Evolutionary conservation across 306 rosid genomes (phyloP), one percentile per base, ranked within the genome.

Genomic region (Rosa multiflora): DNA sequence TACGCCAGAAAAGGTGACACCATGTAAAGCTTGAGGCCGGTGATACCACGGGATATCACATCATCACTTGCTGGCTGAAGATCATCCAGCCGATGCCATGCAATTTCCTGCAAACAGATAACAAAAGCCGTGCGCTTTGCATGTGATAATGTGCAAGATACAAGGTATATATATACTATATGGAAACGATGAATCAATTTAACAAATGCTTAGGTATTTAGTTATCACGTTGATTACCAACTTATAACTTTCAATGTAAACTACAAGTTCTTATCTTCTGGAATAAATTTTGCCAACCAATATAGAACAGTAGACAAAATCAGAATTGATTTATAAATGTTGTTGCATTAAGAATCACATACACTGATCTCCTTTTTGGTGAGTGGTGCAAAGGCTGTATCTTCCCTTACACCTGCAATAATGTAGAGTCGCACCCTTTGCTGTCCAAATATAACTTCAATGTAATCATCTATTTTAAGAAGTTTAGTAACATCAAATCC

Each of bases 341-440:
- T 75, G 26, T 49, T 23, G 26, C 51, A 35, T 4, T 55, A 78
- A 70, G 70, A 79, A 84, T 55, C 70, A 78, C 98, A 76, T 93
- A 95, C 99, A 78, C 99, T 95, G 91, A 95, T 95, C 89, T 95
- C 99, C 87, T 95, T 95, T 84, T 95, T 95, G 79, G 99, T 95
- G 12, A 55, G 62, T 55, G 62, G 26, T 55, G 26, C 98, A 91
- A 95, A 95, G 53, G 91, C 82, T 51, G 97, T 88, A 76, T 92
- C 94, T 80, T 92, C 97, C 86, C 90, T 92, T 79, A 95, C 98
- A 75, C 98, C 98, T 51, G 94, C 94, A 77, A 93, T 82, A 79
- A 95, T 93, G 84, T 92, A 95, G 76, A 95, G 97, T 39, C 98
- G 89, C 85, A 95, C 99, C 83, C 99, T 87, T 84, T 95, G 99